phyloP scores from a whole-genome alignment of 108 stramenopile species.

The Poteriospumella lacustris region DNA sequence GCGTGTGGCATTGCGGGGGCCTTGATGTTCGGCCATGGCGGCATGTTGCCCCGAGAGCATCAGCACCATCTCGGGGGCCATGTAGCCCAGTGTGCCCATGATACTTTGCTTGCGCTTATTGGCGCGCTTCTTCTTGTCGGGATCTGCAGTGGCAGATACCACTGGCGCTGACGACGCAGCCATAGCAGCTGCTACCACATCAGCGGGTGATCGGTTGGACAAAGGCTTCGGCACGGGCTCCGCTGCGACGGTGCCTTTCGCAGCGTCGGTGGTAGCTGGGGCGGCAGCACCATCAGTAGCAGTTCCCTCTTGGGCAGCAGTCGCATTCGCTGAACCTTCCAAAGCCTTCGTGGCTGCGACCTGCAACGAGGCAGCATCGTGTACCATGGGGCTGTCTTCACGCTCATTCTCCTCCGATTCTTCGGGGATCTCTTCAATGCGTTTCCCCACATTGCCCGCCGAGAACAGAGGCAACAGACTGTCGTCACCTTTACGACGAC shows the following conservation, averaged over 20 bases:
- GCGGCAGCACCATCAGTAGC: too few species aligned
- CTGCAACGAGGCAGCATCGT: slow-evolving; percentile 57
- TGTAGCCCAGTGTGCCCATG: slow-evolving; percentile 37
- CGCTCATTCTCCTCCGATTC: slow-evolving; percentile 48
- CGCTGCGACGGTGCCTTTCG: too few species aligned
- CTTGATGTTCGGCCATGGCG: slow-evolving; percentile 15
- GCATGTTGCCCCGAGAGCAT: too few species aligned
- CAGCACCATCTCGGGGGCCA: slow-evolving; percentile 43
- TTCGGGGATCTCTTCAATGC: too few species aligned
- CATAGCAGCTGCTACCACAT: too few species aligned
- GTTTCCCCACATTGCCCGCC: not conserved
- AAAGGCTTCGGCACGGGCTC: too few species aligned
- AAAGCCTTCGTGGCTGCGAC: slow-evolving; percentile 80
- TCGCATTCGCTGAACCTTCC: slow-evolving; percentile 56
- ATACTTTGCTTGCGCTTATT: not conserved
- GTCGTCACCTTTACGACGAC: not conserved
- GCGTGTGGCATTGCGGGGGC: not conserved
- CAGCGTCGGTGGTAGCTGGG: too few species aligned
- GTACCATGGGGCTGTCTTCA: slow-evolving; percentile 38
- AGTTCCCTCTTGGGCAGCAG: not conserved
- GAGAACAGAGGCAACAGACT: not conserved
- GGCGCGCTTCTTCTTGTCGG: not conserved
- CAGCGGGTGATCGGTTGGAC: too few species aligned
- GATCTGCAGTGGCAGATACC: too few species aligned
- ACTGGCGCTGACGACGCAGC: not conserved